These are phyloP conservation scores for Aspergillus tamarii DNA, from an alignment of 2,329 filamentous ascomycete species.

Conservation along the genomic window DNA sequence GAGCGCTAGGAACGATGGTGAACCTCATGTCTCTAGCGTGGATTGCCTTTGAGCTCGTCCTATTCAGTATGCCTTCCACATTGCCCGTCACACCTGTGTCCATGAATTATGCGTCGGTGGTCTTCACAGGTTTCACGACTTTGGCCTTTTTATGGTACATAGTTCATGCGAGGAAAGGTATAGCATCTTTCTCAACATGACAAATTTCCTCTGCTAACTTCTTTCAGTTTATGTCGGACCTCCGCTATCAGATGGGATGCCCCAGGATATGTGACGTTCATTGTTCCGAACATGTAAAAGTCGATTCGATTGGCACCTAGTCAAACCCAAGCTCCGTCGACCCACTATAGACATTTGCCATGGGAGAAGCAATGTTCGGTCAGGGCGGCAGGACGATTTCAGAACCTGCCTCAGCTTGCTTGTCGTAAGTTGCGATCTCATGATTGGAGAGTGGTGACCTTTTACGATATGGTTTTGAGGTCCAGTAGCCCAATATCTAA, in stretches of 20 bases:
- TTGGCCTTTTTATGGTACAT: conserved; percentile 57
- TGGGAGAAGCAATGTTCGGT: neutral
- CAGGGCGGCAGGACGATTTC: neutral
- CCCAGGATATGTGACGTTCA: neutral
- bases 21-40: conserved; percentile 54
- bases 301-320: neutral
- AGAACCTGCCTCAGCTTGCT: neutral
- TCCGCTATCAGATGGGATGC: neutral
- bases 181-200: neutral
- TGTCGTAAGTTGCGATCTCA: too few relatives aligned
- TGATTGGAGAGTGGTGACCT: too few relatives aligned
- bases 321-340: neutral
- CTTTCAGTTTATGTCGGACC: neutral
- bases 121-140: conserved; percentile 58
- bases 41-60: conserved; percentile 56
- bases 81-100: conserved; percentile 56
- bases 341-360: too few relatives aligned
- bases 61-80: conserved; percentile 59
- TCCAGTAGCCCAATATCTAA: too few relatives aligned
- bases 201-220: neutral
- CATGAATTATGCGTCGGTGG: conserved; percentile 63
- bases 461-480: too few relatives aligned
- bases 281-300: neutral
- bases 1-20: conserved; percentile 45
- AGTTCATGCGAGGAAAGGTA: conserved; percentile 56